Percentiles rank a stretch among this genome's conserved stretches.
These are phyloP conservation scores for Leccinum griseonigrum DNA, from an alignment of 1,284 basidiomycete genomes.

Conservation along the genomic window DNA sequence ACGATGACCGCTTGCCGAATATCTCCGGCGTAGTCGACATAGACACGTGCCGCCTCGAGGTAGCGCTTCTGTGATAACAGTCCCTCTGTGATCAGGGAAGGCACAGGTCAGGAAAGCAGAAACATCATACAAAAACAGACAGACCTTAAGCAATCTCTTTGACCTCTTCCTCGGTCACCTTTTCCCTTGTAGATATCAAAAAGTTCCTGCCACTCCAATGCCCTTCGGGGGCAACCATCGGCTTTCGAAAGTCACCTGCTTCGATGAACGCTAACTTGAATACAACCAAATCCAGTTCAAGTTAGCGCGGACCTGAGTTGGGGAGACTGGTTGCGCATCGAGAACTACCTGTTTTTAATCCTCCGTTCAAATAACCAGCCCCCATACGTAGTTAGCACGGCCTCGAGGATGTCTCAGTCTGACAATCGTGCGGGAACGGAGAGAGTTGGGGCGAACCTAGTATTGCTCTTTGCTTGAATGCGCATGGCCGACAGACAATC, in stretches of 20 bases:
- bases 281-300: not conserved
- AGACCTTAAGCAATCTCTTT: constrained; percentile 68
- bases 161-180: constrained; percentile 51
- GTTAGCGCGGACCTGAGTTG: constrained; percentile 5
- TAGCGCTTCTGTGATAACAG: constrained; percentile 77
- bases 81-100: constrained; percentile 54
- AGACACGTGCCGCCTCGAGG: constrained; percentile 78
- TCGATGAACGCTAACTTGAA: constrained; percentile 69
- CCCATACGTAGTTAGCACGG: constrained; percentile 79
- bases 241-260: constrained; percentile 61
- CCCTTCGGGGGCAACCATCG: constrained; percentile 84
- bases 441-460: constrained; percentile 44
- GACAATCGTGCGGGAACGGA: not conserved
- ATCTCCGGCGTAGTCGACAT: constrained; percentile 85
- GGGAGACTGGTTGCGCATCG: constrained; percentile 42
- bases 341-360: constrained; percentile 81
- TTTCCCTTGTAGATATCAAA: constrained; percentile 70
- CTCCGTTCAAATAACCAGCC: constrained; percentile 86
- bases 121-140: constrained; percentile 22
- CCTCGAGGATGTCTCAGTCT: constrained; percentile 31
- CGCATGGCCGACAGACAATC: constrained; percentile 66
- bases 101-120: constrained; percentile 3
- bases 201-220: constrained; percentile 85
- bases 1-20: constrained; percentile 76
- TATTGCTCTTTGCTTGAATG: constrained; percentile 62